A percentile compares a stretch with the other conserved stretches of the same genome.
Conservation (phyloP, 78 protist genomes). For the slime mould (Dictyostelium discoideum) region DNA sequence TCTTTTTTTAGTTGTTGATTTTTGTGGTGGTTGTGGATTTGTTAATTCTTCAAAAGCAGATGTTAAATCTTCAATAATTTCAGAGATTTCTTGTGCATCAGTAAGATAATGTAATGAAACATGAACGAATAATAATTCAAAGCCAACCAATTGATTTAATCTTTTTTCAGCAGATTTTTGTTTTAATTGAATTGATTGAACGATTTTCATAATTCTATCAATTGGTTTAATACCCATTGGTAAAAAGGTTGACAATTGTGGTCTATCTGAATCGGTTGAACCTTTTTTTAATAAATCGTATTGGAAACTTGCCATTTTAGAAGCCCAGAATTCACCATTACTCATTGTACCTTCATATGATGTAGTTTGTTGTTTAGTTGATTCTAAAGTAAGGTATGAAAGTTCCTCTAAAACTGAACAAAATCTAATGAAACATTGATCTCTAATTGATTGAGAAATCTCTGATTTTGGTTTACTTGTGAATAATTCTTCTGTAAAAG, state of each 20-base stretch:
- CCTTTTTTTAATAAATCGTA: background rate
- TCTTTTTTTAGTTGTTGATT: background rate
- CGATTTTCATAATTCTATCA: conserved; percentile 23
- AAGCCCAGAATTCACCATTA: conserved; percentile 54
- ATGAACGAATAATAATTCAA: conserved; percentile 60
- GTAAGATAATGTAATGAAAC: conserved; percentile 46
- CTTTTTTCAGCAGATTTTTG: background rate
- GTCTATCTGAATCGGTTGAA: background rate
- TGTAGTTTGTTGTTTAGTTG: background rate
- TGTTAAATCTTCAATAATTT: conserved; percentile 47
- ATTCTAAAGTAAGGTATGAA: background rate
- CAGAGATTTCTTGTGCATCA: conserved; percentile 68
- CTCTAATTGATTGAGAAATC: background rate
- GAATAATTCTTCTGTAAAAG: background rate
- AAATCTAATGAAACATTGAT: conserved; percentile 12
- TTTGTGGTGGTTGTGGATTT: background rate
- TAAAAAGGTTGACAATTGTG: conserved; percentile 10
- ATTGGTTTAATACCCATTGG: conserved; percentile 57
- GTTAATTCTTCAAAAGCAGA: conserved; percentile 42
- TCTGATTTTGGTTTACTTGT: conserved; percentile 24
- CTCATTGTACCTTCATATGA: conserved; percentile 29
- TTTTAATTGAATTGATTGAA: background rate
- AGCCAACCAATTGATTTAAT: conserved; percentile 21
- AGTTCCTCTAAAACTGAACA: conserved; percentile 44
- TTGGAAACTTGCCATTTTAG: conserved; percentile 22